Evolutionary conservation across 345 rosid species (phyloP).

Genomic region (Moricandia moricandioides): DNA sequence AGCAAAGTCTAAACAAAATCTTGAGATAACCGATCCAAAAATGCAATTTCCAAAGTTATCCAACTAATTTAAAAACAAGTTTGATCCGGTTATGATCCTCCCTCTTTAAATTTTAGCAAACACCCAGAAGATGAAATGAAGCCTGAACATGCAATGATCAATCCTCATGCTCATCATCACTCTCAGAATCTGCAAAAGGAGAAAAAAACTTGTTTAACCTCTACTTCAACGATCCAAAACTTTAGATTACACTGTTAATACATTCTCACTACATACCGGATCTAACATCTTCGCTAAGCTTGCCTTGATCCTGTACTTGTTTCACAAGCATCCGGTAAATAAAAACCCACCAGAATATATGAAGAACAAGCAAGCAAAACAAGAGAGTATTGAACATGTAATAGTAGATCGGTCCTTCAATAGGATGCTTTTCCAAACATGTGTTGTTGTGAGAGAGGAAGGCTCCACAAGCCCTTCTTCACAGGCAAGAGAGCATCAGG

Average conservation of each 20-base stretch:
- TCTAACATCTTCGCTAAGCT: slow-evolving; percentile 84
- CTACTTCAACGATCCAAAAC: neutral
- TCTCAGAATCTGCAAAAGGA: slow-evolving; percentile 72
- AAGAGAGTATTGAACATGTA: slow-evolving; percentile 81
- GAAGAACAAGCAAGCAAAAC: slow-evolving; percentile 68
- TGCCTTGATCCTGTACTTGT: slow-evolving; percentile 81
- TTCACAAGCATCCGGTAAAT: slow-evolving; percentile 74
- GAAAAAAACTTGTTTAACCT: neutral
- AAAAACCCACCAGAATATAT: slow-evolving; percentile 94
- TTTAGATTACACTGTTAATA: neutral
- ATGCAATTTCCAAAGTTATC: neutral
- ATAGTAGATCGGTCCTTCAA: slow-evolving; percentile 73
- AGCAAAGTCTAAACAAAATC: slow-evolving; percentile 9
- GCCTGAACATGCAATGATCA: slow-evolving; percentile 30
- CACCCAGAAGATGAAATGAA: no score
- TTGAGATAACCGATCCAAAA: neutral
- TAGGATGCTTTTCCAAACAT: slow-evolving; percentile 41
- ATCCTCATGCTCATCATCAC: slow-evolving; percentile 76
- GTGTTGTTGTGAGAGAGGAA: no score
- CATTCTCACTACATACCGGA: slow-evolving; percentile 55
- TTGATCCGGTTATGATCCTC: neutral
- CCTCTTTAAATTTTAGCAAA: slow-evolving; percentile 8
- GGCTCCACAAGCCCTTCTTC: no score
- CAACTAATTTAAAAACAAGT: slow-evolving; percentile 1
- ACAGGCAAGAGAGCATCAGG: no score